Evolutionary conservation across 208 protist species (phyloP).

Genomic region (Tritrichomonas musculus): DNA sequence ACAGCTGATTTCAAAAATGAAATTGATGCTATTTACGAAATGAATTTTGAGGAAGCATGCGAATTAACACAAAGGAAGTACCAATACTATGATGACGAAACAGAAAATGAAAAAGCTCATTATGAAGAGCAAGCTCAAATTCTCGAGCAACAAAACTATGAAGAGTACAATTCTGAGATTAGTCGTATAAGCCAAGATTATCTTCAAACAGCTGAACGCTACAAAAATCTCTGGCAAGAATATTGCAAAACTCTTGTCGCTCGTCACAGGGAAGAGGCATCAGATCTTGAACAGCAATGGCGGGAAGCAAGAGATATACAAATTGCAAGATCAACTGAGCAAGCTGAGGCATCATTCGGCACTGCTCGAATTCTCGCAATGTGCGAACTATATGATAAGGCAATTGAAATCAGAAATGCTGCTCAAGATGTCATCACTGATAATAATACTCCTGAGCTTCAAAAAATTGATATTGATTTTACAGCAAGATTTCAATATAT

Average conservation of each 20-base stretch:
- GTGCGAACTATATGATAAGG: background rate
- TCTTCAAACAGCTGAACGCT: background rate
- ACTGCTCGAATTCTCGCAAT: background rate
- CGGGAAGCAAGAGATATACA: background rate
- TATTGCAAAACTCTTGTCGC: background rate
- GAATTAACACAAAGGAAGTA: too few relatives aligned
- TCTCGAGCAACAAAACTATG: background rate
- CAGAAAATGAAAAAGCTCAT: too few relatives aligned
- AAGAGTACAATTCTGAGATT: background rate
- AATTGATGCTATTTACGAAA: too few relatives aligned
- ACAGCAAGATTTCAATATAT: background rate
- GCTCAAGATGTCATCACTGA: background rate
- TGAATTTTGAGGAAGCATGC: too few relatives aligned
- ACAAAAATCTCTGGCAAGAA: background rate
- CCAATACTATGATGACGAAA: too few relatives aligned
- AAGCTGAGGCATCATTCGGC: background rate
- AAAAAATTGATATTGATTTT: background rate
- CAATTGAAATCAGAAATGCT: background rate
- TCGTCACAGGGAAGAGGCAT: background rate
- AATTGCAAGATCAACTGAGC: background rate
- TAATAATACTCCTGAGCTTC: background rate
- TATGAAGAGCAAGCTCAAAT: too few relatives aligned
- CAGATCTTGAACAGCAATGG: background rate
- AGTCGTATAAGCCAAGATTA: background rate
- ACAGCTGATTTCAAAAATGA: too few relatives aligned